Base-by-base conservation (phyloP, 768 basidiomycete genomes). In the Dioszegia crocea region DNA sequence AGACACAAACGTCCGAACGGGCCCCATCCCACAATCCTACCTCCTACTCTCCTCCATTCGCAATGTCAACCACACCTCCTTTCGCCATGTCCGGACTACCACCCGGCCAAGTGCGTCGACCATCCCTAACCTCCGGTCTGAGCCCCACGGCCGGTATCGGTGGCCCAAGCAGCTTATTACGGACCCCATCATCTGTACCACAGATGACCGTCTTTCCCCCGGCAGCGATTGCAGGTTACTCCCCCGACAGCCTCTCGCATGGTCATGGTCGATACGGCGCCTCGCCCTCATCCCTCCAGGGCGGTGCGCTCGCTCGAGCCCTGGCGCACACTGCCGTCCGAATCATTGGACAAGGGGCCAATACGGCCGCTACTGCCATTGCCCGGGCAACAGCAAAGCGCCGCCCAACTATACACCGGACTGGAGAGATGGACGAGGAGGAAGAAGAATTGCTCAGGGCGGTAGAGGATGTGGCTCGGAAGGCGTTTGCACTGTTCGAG, bases 391-490 rank as follows among this genome's bases (percentile, higher is more conserved):
- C 71, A 2, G 4, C 57, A 39, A 44, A 66, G 40, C 57, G 66
- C 21, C 56, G 63, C 8, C 60, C 66, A 3, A 66, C 57, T n/a
- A 66, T 72, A 40, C 11, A 64, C 33, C 56, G 69, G 54, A 65
- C 65, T 24, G 62, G 49, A n/a, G 61, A 66, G 23, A 56, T 67
- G 29, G 72, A 76, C 56, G 58, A 68, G 5, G 67, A 50, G 4
- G 91, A 96, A 66, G 89, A 94, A 60, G 84, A 85, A 60, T 76
- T 96, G n/a, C 78, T 96, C n/a, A 84, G 81, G 2, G 76, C 79
- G 19, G 79, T 98, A 41, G 94, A 98, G 72, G 88, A 93, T 63
- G 80, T 93, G 2, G 94, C 93, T 31, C 90, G 96, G 81, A 99
- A 98, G 82, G 94, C 94, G 31, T 86, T 89, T 60, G 91, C 93